Percentiles rank a stretch among this genome's conserved stretches.
phyloP scores from a whole-genome alignment of 345 rosid genomes.

The Populus nigra region DNA sequence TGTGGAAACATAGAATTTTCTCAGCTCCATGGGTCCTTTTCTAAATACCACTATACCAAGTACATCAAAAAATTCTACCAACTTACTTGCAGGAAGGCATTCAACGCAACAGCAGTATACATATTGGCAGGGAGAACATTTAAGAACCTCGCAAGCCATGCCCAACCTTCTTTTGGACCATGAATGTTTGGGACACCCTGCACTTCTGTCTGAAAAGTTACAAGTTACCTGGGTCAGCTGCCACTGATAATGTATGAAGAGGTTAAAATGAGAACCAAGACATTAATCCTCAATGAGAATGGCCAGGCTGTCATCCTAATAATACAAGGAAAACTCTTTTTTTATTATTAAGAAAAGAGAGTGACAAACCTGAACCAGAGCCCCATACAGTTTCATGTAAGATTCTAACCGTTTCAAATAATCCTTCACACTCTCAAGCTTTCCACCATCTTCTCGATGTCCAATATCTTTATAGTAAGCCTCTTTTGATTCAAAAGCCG shows the following conservation, averaged over 20 bases:
- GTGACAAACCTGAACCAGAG: constrained; percentile 77
- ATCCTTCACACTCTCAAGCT: constrained; percentile 41
- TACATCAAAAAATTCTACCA: neutral
- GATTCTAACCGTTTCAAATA: constrained; percentile 57
- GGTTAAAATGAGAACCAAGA: neutral
- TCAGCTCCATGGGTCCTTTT: neutral
- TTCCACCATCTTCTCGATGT: constrained; percentile 46
- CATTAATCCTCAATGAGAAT: neutral
- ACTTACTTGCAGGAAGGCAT: constrained; percentile 67
- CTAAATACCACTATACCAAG: neutral
- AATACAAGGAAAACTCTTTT: neutral
- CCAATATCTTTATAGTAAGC: constrained; percentile 58
- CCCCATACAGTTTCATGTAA: constrained; percentile 80
- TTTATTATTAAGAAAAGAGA: neutral
- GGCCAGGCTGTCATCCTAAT: neutral
- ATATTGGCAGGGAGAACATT: constrained; percentile 61
- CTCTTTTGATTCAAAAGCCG: constrained; percentile 57
- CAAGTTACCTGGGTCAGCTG: constrained; percentile 17
- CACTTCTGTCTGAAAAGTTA: constrained; percentile 58
- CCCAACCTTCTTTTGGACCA: constrained; percentile 77
- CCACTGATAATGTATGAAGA: neutral
- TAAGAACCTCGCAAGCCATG: constrained; percentile 74
- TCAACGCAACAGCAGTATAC: constrained; percentile 71
- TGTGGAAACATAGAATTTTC: constrained; percentile 17
- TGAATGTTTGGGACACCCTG: constrained; percentile 52